phyloP scores from a whole-genome alignment of 108 stramenopile species.

The Schizochytrium sp. region DNA sequence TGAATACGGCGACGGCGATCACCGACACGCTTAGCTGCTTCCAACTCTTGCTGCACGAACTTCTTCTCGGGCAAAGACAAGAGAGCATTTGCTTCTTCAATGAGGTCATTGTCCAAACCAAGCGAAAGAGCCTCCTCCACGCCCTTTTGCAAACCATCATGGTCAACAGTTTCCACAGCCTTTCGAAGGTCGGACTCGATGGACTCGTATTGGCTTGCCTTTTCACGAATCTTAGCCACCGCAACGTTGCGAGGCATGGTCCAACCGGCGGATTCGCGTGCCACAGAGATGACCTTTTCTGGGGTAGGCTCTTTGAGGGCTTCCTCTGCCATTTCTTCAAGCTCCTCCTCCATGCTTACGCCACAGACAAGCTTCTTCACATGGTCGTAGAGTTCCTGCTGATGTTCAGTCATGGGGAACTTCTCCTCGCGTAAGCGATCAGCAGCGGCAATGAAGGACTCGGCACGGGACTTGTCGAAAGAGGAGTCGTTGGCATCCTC shows the following conservation, averaged over 20 bases:
- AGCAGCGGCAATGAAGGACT: constrained; percentile 60
- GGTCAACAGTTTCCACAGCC: constrained; percentile 27
- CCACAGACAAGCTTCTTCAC: constrained; percentile 13
- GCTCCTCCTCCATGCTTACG: not conserved
- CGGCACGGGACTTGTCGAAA: constrained; percentile 68
- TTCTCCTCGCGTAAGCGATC: constrained; percentile 50
- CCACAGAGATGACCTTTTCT: constrained; percentile 47
- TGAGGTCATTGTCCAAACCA: not conserved
- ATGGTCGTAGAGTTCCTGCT: constrained; percentile 59
- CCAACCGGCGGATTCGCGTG: constrained; percentile 31
- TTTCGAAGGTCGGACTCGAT: constrained; percentile 9
- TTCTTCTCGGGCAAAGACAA: constrained; percentile 72
- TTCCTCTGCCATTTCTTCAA: not conserved
- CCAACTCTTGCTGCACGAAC: constrained; percentile 70
- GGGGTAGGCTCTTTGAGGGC: constrained; percentile 46
- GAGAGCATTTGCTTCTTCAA: constrained; percentile 58
- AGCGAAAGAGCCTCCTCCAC: constrained; percentile 3
- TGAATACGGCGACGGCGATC: constrained; percentile 74
- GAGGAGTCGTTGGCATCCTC: constrained; percentile 67
- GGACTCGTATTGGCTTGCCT: not conserved
- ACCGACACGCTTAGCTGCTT: constrained; percentile 70
- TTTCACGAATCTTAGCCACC: constrained; percentile 9
- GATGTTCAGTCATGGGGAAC: constrained; percentile 48
- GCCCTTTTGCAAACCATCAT: not conserved
- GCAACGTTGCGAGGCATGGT: constrained; percentile 29